Evolutionary conservation across 495 filamentous ascomycete species (phyloP), one percentile per base, ranked within the genome.

Genomic region (Tuber calosporum): DNA sequence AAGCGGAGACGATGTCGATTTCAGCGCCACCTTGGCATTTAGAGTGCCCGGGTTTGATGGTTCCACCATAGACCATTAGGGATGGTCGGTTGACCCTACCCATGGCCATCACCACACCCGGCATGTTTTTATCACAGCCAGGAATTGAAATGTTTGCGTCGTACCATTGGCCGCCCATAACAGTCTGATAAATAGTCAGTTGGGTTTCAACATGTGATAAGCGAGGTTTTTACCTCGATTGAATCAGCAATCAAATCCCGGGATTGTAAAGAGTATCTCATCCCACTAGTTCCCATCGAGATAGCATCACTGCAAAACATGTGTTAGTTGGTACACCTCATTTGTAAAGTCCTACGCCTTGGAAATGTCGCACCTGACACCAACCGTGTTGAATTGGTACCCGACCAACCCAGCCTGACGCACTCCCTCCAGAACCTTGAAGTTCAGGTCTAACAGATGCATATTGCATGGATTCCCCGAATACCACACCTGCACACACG

Each of bases 101-200:
- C 95, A 97, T 97, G 62, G 95, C 96, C 85, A 99, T 99, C 74
- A 97, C 84, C 45, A 97, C 95, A 84, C 95, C 95, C 9, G 95
- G 95, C 96, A 99, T 97, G 84, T 99, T 99, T 90, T 99, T 99
- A 86, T 99, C 96, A 83, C 95, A 99, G 58, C 95, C 95, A n/a
- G 95, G 95, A 79, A 99, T 92, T 30, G 92, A 96, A 82, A 99
- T 92, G 82, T 98, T 98, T 81, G 92, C 95, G 83, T 99, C 95
- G 82, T 99, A 99, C 96, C 95, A 99, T 86, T 99, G 95, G 19
- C 92, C 95, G 68, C 92, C 88, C 95, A 99, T 99, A 58, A 98
- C 95, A 9, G 96, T 98, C 87, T 98, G 93, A 78, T 87, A 90
- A 30, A 4, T 62, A 26, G 72, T 42, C 11, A 42, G 67, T 69